phyloP scores from a whole-genome alignment of 208 protist genomes.

The Trypanosoma mega region DNA sequence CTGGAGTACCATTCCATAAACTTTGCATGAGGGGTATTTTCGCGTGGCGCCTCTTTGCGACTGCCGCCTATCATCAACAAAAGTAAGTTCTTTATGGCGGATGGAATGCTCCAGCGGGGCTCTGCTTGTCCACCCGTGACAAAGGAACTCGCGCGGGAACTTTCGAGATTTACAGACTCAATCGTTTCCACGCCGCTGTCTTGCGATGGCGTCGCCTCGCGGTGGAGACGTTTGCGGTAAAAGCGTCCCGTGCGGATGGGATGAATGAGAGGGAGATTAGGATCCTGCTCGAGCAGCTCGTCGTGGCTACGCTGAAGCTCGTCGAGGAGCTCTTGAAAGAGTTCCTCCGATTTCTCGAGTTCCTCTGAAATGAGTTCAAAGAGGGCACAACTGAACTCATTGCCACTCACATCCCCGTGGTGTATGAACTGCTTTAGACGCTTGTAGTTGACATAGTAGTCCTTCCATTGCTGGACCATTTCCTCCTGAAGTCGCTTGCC shows the following conservation, averaged over 20 bases:
- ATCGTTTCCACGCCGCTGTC: conserved; percentile 9
- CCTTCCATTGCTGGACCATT: conserved; percentile 79
- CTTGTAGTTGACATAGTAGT: conserved; percentile 89
- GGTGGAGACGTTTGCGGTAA: conserved; percentile 44
- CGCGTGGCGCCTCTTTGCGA: conserved; percentile 46
- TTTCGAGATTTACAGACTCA: conserved; percentile 12
- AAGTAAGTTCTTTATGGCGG: conserved; percentile 62
- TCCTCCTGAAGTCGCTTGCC: conserved; percentile 87
- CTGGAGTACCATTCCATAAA: conserved; percentile 90
- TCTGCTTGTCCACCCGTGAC: conserved; percentile 20
- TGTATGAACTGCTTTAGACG: conserved; percentile 81
- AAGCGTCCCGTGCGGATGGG: conserved; percentile 42
- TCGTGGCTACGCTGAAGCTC: conserved; percentile 73
- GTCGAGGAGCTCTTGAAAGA: conserved; percentile 76
- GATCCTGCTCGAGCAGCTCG: conserved; percentile 63
- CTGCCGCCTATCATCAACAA: conserved; percentile 82
- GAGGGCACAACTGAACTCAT: conserved; percentile 72
- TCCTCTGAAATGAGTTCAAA: conserved; percentile 75
- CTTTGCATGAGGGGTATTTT: conserved; percentile 66
- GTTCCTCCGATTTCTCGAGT: conserved; percentile 61
- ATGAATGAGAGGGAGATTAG: conserved; percentile 36
- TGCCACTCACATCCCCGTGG: conserved; percentile 65
- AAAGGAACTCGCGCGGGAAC: conserved; percentile 28
- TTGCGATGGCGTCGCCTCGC: not conserved
- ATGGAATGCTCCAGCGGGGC: conserved; percentile 26